A percentile compares a stretch with the other conserved stretches of the same genome.
These are phyloP conservation scores for Fraxinus pennsylvanica DNA, from an alignment of 257 asterid genomes.

Conservation along the genomic window DNA sequence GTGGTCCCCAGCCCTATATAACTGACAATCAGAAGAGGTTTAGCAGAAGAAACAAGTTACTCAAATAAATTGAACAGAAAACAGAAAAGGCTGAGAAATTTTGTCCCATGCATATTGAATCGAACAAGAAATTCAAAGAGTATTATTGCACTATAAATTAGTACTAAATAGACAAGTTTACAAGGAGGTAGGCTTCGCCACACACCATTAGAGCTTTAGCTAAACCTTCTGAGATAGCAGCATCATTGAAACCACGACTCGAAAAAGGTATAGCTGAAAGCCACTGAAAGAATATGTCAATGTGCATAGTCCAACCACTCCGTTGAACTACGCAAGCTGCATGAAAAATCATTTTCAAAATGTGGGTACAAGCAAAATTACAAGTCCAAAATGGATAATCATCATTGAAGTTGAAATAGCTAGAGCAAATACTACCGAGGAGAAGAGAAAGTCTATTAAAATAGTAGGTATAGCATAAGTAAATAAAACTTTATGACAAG, in stretches of 20 bases:
- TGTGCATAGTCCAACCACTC: slow-evolving; percentile 90
- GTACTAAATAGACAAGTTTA: not conserved
- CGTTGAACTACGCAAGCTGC: slow-evolving; percentile 77
- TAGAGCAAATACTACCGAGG: not conserved
- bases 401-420: not conserved
- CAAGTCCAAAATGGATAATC: not conserved
- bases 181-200: slow-evolving; percentile 10
- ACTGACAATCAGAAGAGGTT: not conserved
- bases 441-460: not conserved
- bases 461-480: not conserved
- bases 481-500: not conserved
- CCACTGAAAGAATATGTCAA: slow-evolving; percentile 81
- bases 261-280: slow-evolving; percentile 75
- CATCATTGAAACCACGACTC: slow-evolving; percentile 93
- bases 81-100: not conserved
- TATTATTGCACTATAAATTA: not conserved
- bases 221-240: slow-evolving; percentile 94
- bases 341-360: slow-evolving; percentile 21
- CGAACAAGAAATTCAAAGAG: not conserved
- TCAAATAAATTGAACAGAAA: not conserved
- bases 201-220: slow-evolving; percentile 83
- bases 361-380: slow-evolving; percentile 12
- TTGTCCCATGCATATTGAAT: not conserved
- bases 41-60: not conserved
- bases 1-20: not conserved